Evolutionary conservation across 345 rosid species (phyloP).

Genomic region (Corchorus olitorius): DNA sequence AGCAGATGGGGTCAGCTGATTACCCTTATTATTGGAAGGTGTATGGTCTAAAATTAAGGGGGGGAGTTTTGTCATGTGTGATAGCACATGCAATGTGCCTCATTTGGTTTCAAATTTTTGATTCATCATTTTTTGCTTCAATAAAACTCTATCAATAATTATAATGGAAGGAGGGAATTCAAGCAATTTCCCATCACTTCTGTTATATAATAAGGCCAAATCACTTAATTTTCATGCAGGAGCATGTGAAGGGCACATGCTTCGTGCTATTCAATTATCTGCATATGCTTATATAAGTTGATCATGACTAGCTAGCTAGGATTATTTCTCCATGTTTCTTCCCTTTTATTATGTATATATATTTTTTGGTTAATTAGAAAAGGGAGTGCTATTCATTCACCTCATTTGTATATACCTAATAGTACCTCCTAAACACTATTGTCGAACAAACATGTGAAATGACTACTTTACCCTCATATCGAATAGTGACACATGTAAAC

Average conservation of each 20-base stretch:
- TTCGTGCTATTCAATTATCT: background rate
- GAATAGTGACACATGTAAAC: too few relatives aligned
- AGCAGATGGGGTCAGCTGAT: background rate
- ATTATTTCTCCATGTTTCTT: background rate
- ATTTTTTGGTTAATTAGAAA: background rate
- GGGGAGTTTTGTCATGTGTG: background rate
- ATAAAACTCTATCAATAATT: conserved; percentile 9
- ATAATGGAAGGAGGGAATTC: background rate
- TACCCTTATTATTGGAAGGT: background rate
- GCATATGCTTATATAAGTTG: too few relatives aligned
- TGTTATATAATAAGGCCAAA: background rate
- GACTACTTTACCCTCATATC: too few relatives aligned
- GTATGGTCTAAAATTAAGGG: background rate
- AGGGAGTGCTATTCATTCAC: too few relatives aligned
- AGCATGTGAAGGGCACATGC: background rate
- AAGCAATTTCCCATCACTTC: conserved; percentile 1
- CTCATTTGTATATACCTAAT: too few relatives aligned
- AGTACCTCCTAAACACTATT: too few relatives aligned
- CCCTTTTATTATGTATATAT: background rate
- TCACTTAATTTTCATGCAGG: background rate
- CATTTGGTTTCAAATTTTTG: background rate
- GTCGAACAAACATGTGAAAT: too few relatives aligned
- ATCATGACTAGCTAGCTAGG: too few relatives aligned
- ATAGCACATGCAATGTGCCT: conserved; percentile 15
- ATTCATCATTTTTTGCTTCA: background rate